These are phyloP conservation scores for Sergeia podlipaevii DNA, from an alignment of 208 protist species.

Conservation along the genomic window DNA sequence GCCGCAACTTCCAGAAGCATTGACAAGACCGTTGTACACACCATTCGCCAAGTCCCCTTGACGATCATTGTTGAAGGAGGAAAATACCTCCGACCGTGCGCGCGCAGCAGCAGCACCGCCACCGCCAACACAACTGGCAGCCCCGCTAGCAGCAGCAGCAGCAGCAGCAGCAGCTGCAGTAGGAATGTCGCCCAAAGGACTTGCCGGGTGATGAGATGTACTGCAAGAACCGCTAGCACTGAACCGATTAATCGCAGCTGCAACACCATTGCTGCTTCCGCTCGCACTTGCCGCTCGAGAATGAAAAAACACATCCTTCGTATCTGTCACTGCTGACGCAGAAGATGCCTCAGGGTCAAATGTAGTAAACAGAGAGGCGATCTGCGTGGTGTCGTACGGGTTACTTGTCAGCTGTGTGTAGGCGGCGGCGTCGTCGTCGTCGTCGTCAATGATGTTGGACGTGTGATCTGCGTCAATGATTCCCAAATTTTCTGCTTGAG, in stretches of 20 bases:
- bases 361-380: slow-evolving; percentile 51
- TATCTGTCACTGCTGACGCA: slow-evolving; percentile 7
- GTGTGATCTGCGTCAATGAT: neutral
- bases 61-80: too few species aligned
- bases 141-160: too few species aligned
- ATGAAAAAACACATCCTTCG: neutral
- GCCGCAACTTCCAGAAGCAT: too few species aligned
- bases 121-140: too few species aligned
- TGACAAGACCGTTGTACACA: too few species aligned
- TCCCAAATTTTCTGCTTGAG: too few species aligned
- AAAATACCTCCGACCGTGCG: too few species aligned
- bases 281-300: slow-evolving; percentile 8
- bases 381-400: slow-evolving; percentile 32
- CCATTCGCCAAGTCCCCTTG: too few species aligned
- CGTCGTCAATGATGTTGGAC: neutral
- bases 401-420: neutral
- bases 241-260: neutral
- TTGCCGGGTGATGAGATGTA: neutral
- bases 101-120: too few species aligned
- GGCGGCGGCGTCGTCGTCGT: neutral
- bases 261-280: neutral
- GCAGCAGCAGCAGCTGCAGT: neutral
- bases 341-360: slow-evolving; percentile 27
- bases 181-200: neutral
- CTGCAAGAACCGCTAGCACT: neutral